Percentiles rank a stretch among this genome's conserved stretches.
Conservation (phyloP, 2,329 filamentous ascomycete genomes). For the Tolypocladium cylindrosporum region DNA sequence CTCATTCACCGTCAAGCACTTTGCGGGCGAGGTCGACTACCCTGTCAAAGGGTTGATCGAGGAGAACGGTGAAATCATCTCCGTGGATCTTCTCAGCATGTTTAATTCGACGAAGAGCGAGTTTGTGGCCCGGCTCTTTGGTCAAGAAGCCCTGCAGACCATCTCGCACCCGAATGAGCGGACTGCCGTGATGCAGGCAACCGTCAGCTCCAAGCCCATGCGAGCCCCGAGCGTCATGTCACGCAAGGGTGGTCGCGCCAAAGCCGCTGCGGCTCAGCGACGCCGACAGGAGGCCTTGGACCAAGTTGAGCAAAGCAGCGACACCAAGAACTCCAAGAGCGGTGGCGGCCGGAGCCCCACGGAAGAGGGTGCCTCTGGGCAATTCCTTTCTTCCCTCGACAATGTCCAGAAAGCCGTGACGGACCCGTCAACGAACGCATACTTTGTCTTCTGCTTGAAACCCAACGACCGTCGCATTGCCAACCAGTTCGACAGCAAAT, state of each 20-base stretch:
- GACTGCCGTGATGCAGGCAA: constrained; percentile 86
- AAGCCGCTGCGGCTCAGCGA: constrained; percentile 24
- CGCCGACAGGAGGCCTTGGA: constrained; percentile 33
- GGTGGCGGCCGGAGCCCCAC: constrained; percentile 16
- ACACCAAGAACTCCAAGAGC: constrained; percentile 33
- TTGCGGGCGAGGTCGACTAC: constrained; percentile 94
- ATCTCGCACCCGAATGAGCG: constrained; percentile 88
- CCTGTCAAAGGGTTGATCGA: constrained; percentile 78
- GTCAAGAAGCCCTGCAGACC: constrained; percentile 89
- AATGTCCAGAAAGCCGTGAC: constrained; percentile 84
- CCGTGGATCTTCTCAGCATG: constrained; percentile 89
- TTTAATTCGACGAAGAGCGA: constrained; percentile 80
- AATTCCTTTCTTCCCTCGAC: constrained; percentile 82
- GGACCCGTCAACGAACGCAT: constrained; percentile 76
- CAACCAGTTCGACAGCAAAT: constrained; percentile 98
- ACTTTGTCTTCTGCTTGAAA: constrained; percentile 96
- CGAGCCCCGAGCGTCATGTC: constrained; percentile 89
- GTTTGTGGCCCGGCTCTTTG: constrained; percentile 84
- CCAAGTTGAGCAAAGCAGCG: constrained; percentile 39
- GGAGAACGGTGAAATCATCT: constrained; percentile 93
- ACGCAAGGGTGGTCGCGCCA: constrained; percentile 49
- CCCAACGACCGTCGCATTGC: constrained; percentile 94
- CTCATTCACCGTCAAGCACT: constrained; percentile 86
- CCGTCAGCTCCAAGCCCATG: constrained; percentile 90
- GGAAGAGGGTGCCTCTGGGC: constrained; percentile 82